These are phyloP conservation scores for Salix purpurea DNA, from an alignment of 345 rosid species.

Conservation along the genomic window DNA sequence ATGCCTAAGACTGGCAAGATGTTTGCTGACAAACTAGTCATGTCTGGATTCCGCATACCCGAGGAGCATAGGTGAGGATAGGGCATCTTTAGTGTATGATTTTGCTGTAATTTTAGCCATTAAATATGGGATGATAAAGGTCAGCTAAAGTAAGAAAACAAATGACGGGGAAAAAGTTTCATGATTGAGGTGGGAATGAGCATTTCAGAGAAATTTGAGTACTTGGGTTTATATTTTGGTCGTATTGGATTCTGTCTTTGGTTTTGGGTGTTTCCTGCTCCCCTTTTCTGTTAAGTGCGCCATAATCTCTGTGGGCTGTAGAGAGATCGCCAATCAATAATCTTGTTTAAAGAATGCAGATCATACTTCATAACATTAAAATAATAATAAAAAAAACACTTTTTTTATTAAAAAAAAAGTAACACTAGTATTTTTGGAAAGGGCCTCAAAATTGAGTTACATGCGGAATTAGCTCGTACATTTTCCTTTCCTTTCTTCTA, in stretches of 20 bases:
- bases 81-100: background rate
- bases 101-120: conserved; percentile 32
- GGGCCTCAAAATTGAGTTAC: no score
- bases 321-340: no score
- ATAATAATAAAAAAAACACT: no score
- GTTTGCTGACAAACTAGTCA: conserved; percentile 67
- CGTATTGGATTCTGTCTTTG: background rate
- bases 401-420: no score
- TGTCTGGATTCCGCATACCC: conserved; percentile 72
- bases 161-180: background rate
- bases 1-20: conserved; percentile 97
- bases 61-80: conserved; percentile 58
- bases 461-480: no score
- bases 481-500: background rate
- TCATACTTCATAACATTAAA: no score
- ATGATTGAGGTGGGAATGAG: background rate
- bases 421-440: no score
- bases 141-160: conserved; percentile 5
- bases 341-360: no score
- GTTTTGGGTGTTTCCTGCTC: background rate
- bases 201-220: background rate
- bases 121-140: conserved; percentile 5
- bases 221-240: background rate
- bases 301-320: no score
- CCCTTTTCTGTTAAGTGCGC: background rate